Evolutionary conservation across 352 stramenopile genomes (phyloP), one percentile per base, ranked within the genome.

Genomic region (Hyphochytrium catenoides): DNA sequence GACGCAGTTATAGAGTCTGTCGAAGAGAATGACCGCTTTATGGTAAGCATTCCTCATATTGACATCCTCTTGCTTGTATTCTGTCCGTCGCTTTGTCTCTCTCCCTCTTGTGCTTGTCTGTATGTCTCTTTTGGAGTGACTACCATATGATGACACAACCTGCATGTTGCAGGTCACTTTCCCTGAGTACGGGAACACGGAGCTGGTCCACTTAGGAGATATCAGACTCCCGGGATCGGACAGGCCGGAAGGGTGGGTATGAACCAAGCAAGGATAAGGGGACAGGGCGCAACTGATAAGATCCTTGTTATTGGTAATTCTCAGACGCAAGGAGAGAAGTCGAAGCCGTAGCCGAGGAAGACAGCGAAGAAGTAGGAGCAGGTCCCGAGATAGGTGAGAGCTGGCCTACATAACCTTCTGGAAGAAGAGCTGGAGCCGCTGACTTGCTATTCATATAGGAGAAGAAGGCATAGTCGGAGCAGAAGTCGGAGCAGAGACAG

Each of bases 181-280:
- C 52, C 71, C 82, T 3, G 79, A 94, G 48, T 97, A 97, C 59
- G 86, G 85, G 20, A 96, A 96, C 52, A 73, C 62, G 12, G 84
- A 95, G 44, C 81, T 87, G 34, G 72, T 97, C 5, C 52, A 54
- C 12, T 52, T 97, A 9, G 88, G 88, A 12, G 85, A 95, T 42
- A 89, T 96, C 39, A 71, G 92, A 57, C 73, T 88, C 34, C 38
- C 27, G n/a, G n/a, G n/a, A n/a, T n/a, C n/a, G n/a, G n/a, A n/a
- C 12, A 44, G 7, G 15, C 12, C 4, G 8, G 31, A 41, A 18
- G 8, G 4, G 8, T 12, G 12, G 31, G 26, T 12, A 21, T 27
- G 26, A 36, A 12, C 26, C 12, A 36, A 21, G 12, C 12, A 36
- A 31, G 31, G 26, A 36, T 12, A 31, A 36, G 31, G 26, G 11